Evolutionary conservation across 768 basidiomycete species (phyloP), one percentile per base, ranked within the genome.

Genomic region (Pulveroboletus ravenelii): DNA sequence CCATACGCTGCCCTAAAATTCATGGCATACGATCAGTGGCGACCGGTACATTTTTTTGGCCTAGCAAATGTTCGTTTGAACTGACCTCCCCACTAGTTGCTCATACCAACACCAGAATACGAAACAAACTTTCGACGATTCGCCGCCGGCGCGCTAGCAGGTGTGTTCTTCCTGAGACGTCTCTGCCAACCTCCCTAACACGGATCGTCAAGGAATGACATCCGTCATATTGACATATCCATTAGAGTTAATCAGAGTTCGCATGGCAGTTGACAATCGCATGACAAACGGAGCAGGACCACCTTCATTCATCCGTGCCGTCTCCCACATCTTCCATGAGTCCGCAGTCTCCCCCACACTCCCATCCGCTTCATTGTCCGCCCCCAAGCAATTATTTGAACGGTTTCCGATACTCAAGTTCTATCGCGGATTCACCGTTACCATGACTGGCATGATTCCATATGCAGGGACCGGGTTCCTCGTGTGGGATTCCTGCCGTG

Each of bases 1-100:
- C 96, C 96, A 8, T 97, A 98, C 63, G 96, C 96, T 27, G 91
- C 86, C 52, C 89, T 98, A 70, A 96, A 94, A 69, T 99, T 93
- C 64, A 93, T 97, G 85, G 82, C 89, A 5, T 99, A 97, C 65
- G 95, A 97, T 68, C 82, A 89, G 65, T 73, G 89, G 50, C 88
- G 90, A 69, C 64, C 80, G 54, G 91, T 94, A 57, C 62, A 77
- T 70, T 18, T 23, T 31, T 5, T 15, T 41, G 20, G 1, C 8
- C 0, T 25, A 25, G 18, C 0, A 34, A 4, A 18, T 3, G 15
- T 14, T 29, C 5, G 10, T 47, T 32, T 17, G 18, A 36, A 47
- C 38, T 32, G 9, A 50, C n/a, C 13, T 6, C 44, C 6, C 44
- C 46, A 23, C 12, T 51, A 95, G 94, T 54, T 85, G 30, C 70